phyloP scores from a whole-genome alignment of 2,329 filamentous ascomycete species.

The Camptophora hylomeconis region DNA sequence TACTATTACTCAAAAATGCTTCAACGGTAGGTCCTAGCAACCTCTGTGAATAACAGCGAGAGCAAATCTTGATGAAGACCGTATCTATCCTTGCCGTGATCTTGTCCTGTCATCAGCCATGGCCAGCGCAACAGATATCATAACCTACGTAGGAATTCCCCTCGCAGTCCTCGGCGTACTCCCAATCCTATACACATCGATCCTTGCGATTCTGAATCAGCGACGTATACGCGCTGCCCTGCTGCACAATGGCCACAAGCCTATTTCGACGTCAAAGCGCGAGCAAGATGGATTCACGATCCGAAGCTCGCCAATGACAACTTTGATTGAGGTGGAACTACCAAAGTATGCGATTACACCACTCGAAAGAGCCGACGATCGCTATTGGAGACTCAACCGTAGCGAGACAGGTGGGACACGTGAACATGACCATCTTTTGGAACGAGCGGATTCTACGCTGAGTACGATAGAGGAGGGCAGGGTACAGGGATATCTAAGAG shows the following conservation, averaged over 20 bases:
- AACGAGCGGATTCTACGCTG: conserved; percentile 11
- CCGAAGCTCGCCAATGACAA: conserved; percentile 50
- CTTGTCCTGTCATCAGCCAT: too few species aligned
- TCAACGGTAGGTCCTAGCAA: too few species aligned
- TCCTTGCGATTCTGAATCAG: conserved; percentile 45
- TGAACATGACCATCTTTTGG: conserved; percentile 21
- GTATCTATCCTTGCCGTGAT: not conserved
- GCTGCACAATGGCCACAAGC: conserved; percentile 37
- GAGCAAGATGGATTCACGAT: conserved; percentile 38
- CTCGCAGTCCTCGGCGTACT: conserved; percentile 47
- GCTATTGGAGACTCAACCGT: too few species aligned
- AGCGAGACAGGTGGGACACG: conserved; percentile 28
- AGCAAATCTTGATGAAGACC: too few species aligned
- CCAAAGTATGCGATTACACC: conserved; percentile 52
- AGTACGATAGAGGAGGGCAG: conserved; percentile 15
- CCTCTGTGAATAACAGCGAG: too few species aligned
- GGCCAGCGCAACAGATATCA: conserved; percentile 34
- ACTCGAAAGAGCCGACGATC: conserved; percentile 40
- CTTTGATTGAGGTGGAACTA: conserved; percentile 53
- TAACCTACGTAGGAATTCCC: conserved; percentile 45
- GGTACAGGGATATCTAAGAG: conserved; percentile 39
- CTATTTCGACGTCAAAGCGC: conserved; percentile 8
- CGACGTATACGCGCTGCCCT: conserved; percentile 49
- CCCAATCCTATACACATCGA: conserved; percentile 54
- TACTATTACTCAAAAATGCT: too few species aligned